phyloP scores from a whole-genome alignment of 2,329 filamentous ascomycete genomes.

The Fusarium sp. region DNA sequence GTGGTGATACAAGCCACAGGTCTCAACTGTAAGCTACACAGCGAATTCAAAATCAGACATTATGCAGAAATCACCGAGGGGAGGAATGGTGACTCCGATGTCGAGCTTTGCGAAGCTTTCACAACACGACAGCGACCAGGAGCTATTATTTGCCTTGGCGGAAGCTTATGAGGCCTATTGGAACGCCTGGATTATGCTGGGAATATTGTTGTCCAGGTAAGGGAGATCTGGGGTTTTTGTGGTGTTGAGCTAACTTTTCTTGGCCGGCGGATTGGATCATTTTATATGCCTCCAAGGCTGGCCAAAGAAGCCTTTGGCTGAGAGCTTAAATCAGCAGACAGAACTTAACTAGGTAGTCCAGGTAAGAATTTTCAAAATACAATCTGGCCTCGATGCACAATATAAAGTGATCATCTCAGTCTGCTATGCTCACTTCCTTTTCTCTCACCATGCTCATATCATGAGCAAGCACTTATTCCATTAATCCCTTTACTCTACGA shows the following conservation, averaged over 20 bases:
- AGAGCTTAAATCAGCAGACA: too few relatives aligned
- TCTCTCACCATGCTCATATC: not conserved
- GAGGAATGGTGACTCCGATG: not conserved
- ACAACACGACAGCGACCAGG: too few relatives aligned
- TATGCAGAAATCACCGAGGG: not conserved
- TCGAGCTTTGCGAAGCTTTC: not conserved
- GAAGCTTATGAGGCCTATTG: rapidly evolving
- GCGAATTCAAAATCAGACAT: too few relatives aligned
- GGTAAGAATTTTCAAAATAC: not conserved
- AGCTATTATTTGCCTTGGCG: rapidly evolving
- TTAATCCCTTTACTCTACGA: not conserved
- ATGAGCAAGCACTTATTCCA: not conserved
- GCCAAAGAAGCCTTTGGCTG: too few relatives aligned
- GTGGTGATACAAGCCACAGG: not conserved
- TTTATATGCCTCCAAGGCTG: too few relatives aligned
- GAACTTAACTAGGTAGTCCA: not conserved
- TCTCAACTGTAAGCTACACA: not conserved
- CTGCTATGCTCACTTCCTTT: not conserved
- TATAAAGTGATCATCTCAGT: not conserved
- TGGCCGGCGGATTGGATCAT: too few relatives aligned
- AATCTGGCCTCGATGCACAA: too few relatives aligned
- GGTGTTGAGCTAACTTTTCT: too few relatives aligned
- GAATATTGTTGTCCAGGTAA: too few relatives aligned
- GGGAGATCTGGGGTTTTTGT: too few relatives aligned
- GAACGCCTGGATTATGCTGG: not conserved